Evolutionary conservation across 2,329 filamentous ascomycete species (phyloP).

Genomic region (Colletotrichum agaves): DNA sequence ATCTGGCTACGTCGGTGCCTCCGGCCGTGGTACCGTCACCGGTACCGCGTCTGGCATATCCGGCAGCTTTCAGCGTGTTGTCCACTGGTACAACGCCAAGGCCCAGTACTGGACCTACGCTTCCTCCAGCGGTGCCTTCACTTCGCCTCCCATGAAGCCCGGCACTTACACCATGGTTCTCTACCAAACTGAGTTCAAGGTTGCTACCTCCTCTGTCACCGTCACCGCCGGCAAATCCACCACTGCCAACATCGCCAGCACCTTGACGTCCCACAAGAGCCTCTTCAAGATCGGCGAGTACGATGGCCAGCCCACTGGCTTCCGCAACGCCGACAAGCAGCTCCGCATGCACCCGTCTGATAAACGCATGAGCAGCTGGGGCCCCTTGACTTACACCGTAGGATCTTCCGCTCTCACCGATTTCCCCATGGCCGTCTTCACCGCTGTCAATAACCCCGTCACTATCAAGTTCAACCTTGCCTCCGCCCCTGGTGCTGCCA

Average conservation of each 20-base stretch:
- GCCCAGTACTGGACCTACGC: slow-evolving; percentile 75
- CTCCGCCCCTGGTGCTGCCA: slow-evolving; percentile 63
- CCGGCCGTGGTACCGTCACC: slow-evolving; percentile 66
- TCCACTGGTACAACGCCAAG: slow-evolving; percentile 73
- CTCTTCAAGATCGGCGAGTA: slow-evolving; percentile 74
- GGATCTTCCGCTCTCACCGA: slow-evolving; percentile 61
- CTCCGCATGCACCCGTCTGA: slow-evolving; percentile 76
- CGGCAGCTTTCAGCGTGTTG: slow-evolving; percentile 63
- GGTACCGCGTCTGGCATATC: slow-evolving; percentile 69
- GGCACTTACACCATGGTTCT: slow-evolving; percentile 76
- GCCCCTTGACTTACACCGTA: slow-evolving; percentile 69
- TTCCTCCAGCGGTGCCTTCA: slow-evolving; percentile 65
- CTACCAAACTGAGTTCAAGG: slow-evolving; percentile 68
- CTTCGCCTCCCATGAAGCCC: slow-evolving; percentile 73
- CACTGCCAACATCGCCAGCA: slow-evolving; percentile 62
- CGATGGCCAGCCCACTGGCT: slow-evolving; percentile 72
- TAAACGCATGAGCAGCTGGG: slow-evolving; percentile 71
- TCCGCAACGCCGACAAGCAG: slow-evolving; percentile 75
- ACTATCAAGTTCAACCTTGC: slow-evolving; percentile 69
- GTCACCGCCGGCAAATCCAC: slow-evolving; percentile 62
- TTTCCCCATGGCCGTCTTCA: slow-evolving; percentile 76
- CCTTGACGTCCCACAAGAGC: slow-evolving; percentile 57
- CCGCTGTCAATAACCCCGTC: slow-evolving; percentile 66
- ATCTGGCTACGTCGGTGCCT: slow-evolving; percentile 66
- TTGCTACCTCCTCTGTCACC: slow-evolving; percentile 59